Evolutionary conservation across 2,329 filamentous ascomycete species (phyloP).

Genomic region (Arthrobotrys musiformis): DNA sequence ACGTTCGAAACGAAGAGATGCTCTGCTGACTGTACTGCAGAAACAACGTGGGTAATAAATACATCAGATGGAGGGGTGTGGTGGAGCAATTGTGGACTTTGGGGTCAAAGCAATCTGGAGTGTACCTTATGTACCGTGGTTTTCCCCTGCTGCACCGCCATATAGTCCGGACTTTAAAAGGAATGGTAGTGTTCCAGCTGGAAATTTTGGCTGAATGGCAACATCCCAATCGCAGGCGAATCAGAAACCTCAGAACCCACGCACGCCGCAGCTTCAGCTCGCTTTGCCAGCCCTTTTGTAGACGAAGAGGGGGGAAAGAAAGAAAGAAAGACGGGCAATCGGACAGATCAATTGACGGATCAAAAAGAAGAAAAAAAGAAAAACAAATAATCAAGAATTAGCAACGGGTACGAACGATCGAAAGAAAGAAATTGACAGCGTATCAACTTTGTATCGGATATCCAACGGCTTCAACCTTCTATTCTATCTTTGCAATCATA

Average conservation of each 20-base stretch:
- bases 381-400: not conserved
- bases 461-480: conserved; percentile 23
- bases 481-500: too few species aligned
- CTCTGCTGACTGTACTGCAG: conserved; percentile 41
- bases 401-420: too few species aligned
- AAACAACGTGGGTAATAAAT: conserved; percentile 27
- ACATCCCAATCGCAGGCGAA: conserved; percentile 22
- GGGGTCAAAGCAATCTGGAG: not conserved
- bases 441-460: conserved; percentile 21
- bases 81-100: conserved; percentile 4
- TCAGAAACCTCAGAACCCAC: conserved; percentile 15
- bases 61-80: not conserved
- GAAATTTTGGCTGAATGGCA: not conserved
- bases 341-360: too few species aligned
- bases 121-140: not conserved
- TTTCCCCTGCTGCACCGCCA: not conserved
- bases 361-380: not conserved
- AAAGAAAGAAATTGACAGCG: not conserved
- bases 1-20: conserved; percentile 10
- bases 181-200: not conserved
- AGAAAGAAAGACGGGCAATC: not conserved
- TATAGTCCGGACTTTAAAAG: conserved; percentile 26
- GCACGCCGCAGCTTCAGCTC: not conserved
- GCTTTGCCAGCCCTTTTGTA: not conserved
- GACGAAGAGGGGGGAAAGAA: not conserved